Base-by-base conservation (phyloP, 2,329 filamentous ascomycete species). In the Corinectria fuckeliana region DNA sequence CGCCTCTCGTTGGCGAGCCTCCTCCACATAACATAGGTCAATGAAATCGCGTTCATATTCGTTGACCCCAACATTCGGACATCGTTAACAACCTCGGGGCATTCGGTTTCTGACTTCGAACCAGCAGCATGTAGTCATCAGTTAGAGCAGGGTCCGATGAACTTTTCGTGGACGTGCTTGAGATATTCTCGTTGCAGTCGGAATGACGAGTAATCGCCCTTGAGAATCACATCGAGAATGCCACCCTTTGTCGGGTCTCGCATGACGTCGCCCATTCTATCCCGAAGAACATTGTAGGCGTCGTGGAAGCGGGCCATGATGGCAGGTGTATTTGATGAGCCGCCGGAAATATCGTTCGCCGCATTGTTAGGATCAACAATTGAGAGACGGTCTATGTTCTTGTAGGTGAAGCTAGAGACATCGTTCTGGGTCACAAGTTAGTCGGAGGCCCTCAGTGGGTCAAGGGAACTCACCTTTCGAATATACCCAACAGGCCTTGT, bases 341-440 rank as follows among this genome's bases (percentile, higher is more conserved):
- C 93, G 9, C 93, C 93, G 0, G 95, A 89, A 23, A 99, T 95
- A 71, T 99, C 95, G 73, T 98, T 98, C 23, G 83, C 79, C 0
- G 85, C 74, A 58, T 91, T 91, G 74, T 98, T 97, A 0, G 95
- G 95, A 71, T 99, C 95, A 58, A 97, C 90, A 69, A 99, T 97
- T 8, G 90, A 91, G 2, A 99, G 81, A 1, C 92, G 87, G 50
- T 89, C 82, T 13, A 75, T 76, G 69, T 88, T 88, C 68, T 84
- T 85, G 69, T 89, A 86, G 4, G 80, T 75, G 50, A 88, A 73
- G 1, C 71, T 72, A 26, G 63, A 73, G 14, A 83, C 81, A 23
- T 80, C 71, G 34, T 71, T 75, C 83, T 86, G 41, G 0, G 14
- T 1, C 39, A 8, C 8, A 16, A 1, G 51, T 70, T 44, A 69